Evolutionary conservation across 1,139 yeast genomes (phyloP), one percentile per base, ranked within the genome.

Genomic region (Pichia sp.): DNA sequence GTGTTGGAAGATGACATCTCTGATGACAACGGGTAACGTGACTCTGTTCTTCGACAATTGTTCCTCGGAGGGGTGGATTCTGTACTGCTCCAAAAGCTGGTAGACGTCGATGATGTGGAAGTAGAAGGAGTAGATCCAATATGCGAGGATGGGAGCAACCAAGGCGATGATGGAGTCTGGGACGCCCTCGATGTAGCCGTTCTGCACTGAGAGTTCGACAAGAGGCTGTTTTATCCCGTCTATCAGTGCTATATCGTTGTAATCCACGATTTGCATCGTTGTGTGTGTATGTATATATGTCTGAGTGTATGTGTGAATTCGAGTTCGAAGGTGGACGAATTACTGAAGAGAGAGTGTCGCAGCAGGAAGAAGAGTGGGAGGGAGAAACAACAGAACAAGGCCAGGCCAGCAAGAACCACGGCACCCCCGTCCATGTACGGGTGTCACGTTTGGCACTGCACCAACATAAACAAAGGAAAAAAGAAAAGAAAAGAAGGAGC

Each of bases 31-130:
- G 9, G 62, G 50, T 52, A 83, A 69, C 0, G 87, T 68, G 13
- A 89, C 96, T 65, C 82, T 87, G 68, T 93, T 93, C 60, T 95
- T 78, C 50, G 78, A 67, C 46, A 74, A 65, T 53, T 89, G 89
- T 66, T 91, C 98, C 61, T 85, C 95, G 46, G 91, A 83, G 19
- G 98, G 93, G 67, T 93, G 99, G 51, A 93, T 88, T 58, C 98
- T 75, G 70, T 87, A 89, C 66, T 78, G 74, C 62, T 87, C 96
- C 41, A 93, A 88, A 60, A 88, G 70, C 64, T 88, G 79, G 60
- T 78, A 80, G 44, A 76, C 78, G 66, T 91, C 98, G 47, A 91
- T 71, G 10, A 85, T 56, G 65, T 87, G 90, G 76, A 88, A 93
- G 54, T 87, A 69, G 36, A 79, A 65, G 5, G 96, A 85, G 63